Evolutionary conservation across 2,329 filamentous ascomycete species (phyloP).

Genomic region (Hymenoscyphus linearis): DNA sequence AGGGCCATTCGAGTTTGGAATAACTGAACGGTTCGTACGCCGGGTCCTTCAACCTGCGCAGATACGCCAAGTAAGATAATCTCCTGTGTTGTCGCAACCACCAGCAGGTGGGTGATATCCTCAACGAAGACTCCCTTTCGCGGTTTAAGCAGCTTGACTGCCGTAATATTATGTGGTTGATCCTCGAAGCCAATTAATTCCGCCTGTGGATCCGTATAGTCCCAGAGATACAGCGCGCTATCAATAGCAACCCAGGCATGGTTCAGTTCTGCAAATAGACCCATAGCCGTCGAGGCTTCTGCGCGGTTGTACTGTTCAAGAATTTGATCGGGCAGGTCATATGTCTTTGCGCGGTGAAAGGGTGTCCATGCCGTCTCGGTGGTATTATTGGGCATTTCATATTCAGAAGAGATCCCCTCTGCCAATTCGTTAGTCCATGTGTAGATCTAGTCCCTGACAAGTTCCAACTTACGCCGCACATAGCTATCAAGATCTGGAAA

Average conservation of each 20-base stretch:
- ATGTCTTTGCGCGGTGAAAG: slow-evolving; percentile 80
- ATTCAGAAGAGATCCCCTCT: slow-evolving; percentile 90
- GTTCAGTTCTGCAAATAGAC: slow-evolving; percentile 87
- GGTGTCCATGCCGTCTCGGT: slow-evolving; percentile 71
- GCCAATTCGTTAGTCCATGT: slow-evolving; percentile 27
- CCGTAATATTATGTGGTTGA: slow-evolving; percentile 78
- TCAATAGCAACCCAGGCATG: slow-evolving; percentile 96
- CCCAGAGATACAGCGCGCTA: slow-evolving; percentile 94
- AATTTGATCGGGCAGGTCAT: slow-evolving; percentile 85
- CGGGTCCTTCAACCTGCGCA: slow-evolving; percentile 60
- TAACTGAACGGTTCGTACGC: slow-evolving; percentile 67
- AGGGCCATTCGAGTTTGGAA: slow-evolving; percentile 87
- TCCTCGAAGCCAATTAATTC: slow-evolving; percentile 91
- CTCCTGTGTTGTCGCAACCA: slow-evolving; percentile 80
- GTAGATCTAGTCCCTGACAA: background rate
- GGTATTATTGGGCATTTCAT: slow-evolving; percentile 62
- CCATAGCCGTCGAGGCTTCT: slow-evolving; percentile 87
- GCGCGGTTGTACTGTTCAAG: slow-evolving; percentile 89
- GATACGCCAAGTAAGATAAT: slow-evolving; percentile 84
- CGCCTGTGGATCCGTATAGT: slow-evolving; percentile 89
- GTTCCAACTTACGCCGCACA: slow-evolving; percentile 65
- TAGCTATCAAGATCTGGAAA: slow-evolving; percentile 90
- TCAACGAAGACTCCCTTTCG: slow-evolving; percentile 82
- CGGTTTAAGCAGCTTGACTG: slow-evolving; percentile 82
- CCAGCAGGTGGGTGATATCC: slow-evolving; percentile 80